A percentile compares a stretch with the other conserved stretches of the same genome.
Conservation (phyloP, 2,329 filamentous ascomycete genomes). For the Calonectria fujianensis region DNA sequence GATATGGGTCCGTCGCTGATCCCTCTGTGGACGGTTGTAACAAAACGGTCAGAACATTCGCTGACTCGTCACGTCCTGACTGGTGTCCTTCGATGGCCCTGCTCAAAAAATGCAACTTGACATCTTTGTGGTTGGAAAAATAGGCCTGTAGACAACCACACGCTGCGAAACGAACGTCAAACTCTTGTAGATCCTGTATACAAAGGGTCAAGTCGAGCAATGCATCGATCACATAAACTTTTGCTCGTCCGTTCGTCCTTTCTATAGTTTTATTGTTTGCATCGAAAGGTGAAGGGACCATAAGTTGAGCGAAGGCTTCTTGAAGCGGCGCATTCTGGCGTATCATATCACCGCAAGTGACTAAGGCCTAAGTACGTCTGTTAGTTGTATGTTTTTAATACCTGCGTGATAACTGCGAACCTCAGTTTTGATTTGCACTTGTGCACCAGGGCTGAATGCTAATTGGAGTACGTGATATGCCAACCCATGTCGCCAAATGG, state of each 20-base stretch:
- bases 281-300: conserved; percentile 79
- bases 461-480: conserved; percentile 87
- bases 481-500: conserved; percentile 89
- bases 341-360: conserved; percentile 92
- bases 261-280: conserved; percentile 59
- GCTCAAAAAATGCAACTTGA: conserved; percentile 88
- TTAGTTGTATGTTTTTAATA: conserved; percentile 38
- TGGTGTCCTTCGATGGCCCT: conserved; percentile 92
- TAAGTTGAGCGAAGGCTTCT: conserved; percentile 91
- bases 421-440: conserved; percentile 87
- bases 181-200: conserved; percentile 78
- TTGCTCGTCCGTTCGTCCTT: conserved; percentile 71
- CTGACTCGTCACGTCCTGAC: conserved; percentile 85
- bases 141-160: conserved; percentile 96
- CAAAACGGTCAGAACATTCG: conserved; percentile 91
- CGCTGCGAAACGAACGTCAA: conserved; percentile 88
- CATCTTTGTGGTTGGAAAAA: conserved; percentile 86
- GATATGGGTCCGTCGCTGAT: conserved; percentile 85
- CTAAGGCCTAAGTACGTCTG: conserved; percentile 76
- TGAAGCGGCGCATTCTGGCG: conserved; percentile 86
- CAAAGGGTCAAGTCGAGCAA: conserved; percentile 88
- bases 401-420: conserved; percentile 61
- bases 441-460: conserved; percentile 84
- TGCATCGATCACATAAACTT: conserved; percentile 94
- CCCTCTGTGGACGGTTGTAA: conserved; percentile 79